Evolutionary conservation across 164 flowering plant genomes (phyloP), one percentile per base, ranked within the genome.

Genomic region (Brasenia schreberi): DNA sequence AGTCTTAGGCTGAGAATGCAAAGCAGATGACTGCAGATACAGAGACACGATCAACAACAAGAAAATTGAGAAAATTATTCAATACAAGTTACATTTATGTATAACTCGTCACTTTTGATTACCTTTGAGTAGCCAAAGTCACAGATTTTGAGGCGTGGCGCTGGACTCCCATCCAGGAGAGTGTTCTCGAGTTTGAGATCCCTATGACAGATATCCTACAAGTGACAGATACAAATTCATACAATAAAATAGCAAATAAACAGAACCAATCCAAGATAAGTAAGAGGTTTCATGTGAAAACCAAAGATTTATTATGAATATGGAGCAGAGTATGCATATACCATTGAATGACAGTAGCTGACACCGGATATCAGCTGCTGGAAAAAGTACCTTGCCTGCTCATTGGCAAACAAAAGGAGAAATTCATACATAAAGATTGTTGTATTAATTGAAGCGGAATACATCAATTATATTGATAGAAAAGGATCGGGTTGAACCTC

Each of bases 361-460:
- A 92, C 94, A 73, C 98, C 96, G 17, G 98, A 92, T 74, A 92
- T 84, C 66, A 92, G 79, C 71, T 92, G 98, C 76, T 88, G 98
- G 66, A 92, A 92, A 84, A 85, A 92, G 72, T 79, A 92, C 69
- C 93, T 82, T 17, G 91, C 92, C 95, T 89, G 87, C 44, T 71
- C 64, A 67, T 43, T 39, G 27, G 69, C 0, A 16, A 19, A 39
- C 42, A 10, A 18, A 52, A 4, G 1, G 14, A 7, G 7, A 12
- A 45, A 12, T 12, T 45, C 53, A 7, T 12, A 45, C 7, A 45
- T 7, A 12, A 7, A 12, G 53, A 5, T 45, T 45, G 14, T n/a
- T n/a, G n/a, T 45, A 45, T 12, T 12, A 45, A 45, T 7, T 45
- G 53, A 45, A 45, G 11, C 7, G 7, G 53, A 45, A 45, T 14